Evolutionary conservation across 176 grass and related monocot species (phyloP).

Genomic region (Tillandsia fasciculata): DNA sequence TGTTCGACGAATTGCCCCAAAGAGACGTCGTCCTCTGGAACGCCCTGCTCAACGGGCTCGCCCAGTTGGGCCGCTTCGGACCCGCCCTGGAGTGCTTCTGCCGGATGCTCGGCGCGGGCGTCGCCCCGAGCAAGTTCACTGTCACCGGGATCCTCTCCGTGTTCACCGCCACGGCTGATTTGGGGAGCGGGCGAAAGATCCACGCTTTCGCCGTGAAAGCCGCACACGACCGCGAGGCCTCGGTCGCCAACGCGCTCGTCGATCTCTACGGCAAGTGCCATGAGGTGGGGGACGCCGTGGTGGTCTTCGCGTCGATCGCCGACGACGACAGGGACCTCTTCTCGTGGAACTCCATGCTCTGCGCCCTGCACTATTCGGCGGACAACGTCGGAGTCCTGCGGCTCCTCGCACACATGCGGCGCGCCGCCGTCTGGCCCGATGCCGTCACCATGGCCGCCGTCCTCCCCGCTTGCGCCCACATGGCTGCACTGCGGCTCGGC

Average conservation of each 20-base stretch:
- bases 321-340: conserved; percentile 38
- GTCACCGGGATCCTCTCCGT: conserved; percentile 48
- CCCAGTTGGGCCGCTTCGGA: conserved; percentile 37
- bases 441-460: conserved; percentile 35
- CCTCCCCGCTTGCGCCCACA: conserved; percentile 44
- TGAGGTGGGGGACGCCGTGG: conserved; percentile 16
- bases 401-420: conserved; percentile 39
- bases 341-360: conserved; percentile 75
- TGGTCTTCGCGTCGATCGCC: conserved; percentile 39
- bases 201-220: conserved; percentile 40
- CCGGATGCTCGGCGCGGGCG: conserved; percentile 29
- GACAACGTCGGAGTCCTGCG: conserved; percentile 26
- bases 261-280: conserved; percentile 70
- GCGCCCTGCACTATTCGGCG: conserved; percentile 42
- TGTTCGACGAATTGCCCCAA: conserved; percentile 42
- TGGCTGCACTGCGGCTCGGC: conserved; percentile 37
- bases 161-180: conserved; percentile 32
- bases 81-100: conserved; percentile 33
- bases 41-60: conserved; percentile 50
- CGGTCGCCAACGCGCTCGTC: conserved; percentile 38
- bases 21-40: conserved; percentile 55
- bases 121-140: conserved; percentile 37
- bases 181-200: conserved; percentile 16
- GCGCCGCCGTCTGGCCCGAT: conserved; percentile 13
- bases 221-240: conserved; percentile 21